phyloP scores from a whole-genome alignment of 1,139 yeast genomes.

The Geotrichum bryndzae region DNA sequence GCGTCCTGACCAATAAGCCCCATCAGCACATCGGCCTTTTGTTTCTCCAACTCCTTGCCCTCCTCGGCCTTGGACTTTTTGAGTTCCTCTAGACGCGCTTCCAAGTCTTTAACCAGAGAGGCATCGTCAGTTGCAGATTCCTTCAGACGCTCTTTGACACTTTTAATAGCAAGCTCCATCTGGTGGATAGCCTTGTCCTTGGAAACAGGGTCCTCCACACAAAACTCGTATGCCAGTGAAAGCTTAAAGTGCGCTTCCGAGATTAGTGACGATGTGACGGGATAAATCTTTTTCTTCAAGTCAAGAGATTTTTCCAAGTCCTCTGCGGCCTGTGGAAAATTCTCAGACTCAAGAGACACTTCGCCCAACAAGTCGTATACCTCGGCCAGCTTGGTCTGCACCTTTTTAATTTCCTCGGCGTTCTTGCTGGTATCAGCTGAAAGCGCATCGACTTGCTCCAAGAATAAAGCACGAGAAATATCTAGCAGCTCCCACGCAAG shows the following conservation, averaged over 20 bases:
- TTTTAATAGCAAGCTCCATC: constrained; percentile 55
- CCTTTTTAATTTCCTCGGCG: constrained; percentile 33
- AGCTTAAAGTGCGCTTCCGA: constrained; percentile 80
- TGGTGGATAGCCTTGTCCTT: constrained; percentile 45
- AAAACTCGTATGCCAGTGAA: constrained; percentile 72
- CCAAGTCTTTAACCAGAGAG: constrained; percentile 50
- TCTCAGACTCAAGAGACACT: constrained; percentile 76
- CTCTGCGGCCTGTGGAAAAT: constrained; percentile 65
- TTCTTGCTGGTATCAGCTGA: constrained; percentile 21
- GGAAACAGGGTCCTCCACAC: constrained; percentile 44
- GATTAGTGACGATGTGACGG: constrained; percentile 50
- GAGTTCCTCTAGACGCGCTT: constrained; percentile 28
- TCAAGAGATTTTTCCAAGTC: constrained; percentile 58
- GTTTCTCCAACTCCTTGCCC: constrained; percentile 46
- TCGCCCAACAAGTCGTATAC: constrained; percentile 81
- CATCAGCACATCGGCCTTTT: constrained; percentile 53
- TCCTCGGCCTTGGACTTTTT: constrained; percentile 52
- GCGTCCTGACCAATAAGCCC: constrained; percentile 57
- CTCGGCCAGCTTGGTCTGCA: constrained; percentile 58
- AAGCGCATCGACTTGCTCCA: constrained; percentile 38
- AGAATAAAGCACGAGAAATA: constrained; percentile 61
- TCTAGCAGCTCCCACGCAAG: constrained; percentile 86
- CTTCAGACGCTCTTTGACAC: constrained; percentile 47
- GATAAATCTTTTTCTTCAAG: constrained; percentile 50
- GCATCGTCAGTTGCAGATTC: constrained; percentile 42